Base-by-base conservation (phyloP, 169 alveolate species). In the Babesia gibsoni region DNA sequence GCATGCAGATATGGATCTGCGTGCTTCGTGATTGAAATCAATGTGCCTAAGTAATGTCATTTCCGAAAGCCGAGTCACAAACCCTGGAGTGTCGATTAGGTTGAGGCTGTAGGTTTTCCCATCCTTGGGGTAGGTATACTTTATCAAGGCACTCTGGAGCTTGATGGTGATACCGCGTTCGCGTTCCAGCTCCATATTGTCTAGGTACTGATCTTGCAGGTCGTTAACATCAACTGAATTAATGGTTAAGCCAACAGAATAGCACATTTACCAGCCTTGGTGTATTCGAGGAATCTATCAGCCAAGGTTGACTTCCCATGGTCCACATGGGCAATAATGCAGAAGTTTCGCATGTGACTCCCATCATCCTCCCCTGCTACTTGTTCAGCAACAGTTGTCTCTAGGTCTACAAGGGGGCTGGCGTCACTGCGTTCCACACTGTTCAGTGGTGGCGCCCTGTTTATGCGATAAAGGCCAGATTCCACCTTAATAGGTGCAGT, bases 271-370 rank as follows among this genome's bases (percentile, higher is more conserved):
- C 88, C 89, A n/a, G 92, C 73, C 54, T 86, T 86, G 29, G 92
- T 86, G 52, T 89, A 61, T 59, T 90, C 95, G 46, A 96, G 82
- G 43, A 96, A 69, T 30, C 97, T 68, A 70, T 95, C 98, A n/a
- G 97, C 96, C 48, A 95, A 82, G 0, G 98, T 92, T 3, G 97
- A 92, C 74, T 95, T 96, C 0, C 98, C 98, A 83, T 95, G 98
- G 75, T 95, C 98, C 30, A 96, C 95, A 68, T 96, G 99, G 3
- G 99, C 99, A 20, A 96, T 88, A n/a, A 96, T 95, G 84, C 97
- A 92, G 80, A 94, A 94, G 78, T 95, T 96, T 32, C 98, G 83
- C 32, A 93, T 91, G 32, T 27, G 52, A 23, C 32, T 29, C 35
- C 67, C 66, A 12, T 36, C 49, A 20, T 53, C 9, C 29, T 64